Base-by-base conservation (phyloP, 768 basidiomycete species). In the Rubroboletus satanas region DNA sequence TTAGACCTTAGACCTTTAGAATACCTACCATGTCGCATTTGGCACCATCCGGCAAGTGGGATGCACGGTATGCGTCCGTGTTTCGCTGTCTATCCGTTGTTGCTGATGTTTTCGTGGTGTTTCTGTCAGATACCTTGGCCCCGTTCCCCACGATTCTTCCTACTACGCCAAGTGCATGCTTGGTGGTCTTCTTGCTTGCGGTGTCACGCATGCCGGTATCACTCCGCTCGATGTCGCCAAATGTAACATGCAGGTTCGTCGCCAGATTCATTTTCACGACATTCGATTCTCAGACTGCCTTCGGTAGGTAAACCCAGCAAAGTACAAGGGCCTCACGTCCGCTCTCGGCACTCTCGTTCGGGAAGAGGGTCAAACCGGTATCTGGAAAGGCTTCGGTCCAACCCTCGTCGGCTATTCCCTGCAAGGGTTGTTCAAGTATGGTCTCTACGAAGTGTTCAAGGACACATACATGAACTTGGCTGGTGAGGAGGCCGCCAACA, bases 391-490 rank as follows among this genome's bases (percentile, higher is more conserved):
- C 67, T 77, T 96, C 72, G 90, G 90, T 39, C 94, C 94, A 48
- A 98, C 94, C 55, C 79, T 93, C 63, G 79, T 95, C 73, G 93
- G 94, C 60, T 94, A 95, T 79, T 91, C 92, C 12, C 80, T 93
- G 65, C 94, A 96, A 77, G 94, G 94, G 70, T 86, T 93, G 83
- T 93, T 95, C 87, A 98, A 98, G 77, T 97, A 92, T 74, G 94
- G 94, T 78, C 90, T 95, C 72, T 97, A 96, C 73, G 94, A 97
- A 75, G 72, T 89, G 70, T 97, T 95, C 89, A 97, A 95, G 81
- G 93, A 97, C 73, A 62, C 71, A 56, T 94, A 94, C 82, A 84
- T 84, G 80, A 93, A 94, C 81, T 72, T 87, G 60, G 86, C 91
- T 60, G 94, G 94, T 51, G 85, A 94, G 74, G 89, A 92, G 70